Conservation (phyloP, 805 yeast genomes). For the Saturnispora zaruensis region DNA sequence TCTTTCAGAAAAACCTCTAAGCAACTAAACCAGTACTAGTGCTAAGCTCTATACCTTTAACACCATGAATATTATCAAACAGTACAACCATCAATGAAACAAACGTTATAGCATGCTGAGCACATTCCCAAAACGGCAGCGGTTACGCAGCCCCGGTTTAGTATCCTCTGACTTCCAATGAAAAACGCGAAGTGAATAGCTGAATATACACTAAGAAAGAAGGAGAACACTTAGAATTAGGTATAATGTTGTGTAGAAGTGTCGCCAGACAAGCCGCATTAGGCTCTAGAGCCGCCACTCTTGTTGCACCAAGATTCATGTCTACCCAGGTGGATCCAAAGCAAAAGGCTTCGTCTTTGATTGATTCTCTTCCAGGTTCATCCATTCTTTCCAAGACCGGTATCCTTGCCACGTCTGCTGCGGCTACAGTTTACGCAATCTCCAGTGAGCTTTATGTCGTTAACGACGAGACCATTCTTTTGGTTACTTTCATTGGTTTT, state of each 20-base stretch:
- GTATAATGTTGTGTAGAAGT: conserved; percentile 12
- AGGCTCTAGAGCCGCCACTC: conserved; percentile 20
- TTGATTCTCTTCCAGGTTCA: conserved; percentile 92
- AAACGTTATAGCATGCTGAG: too few relatives aligned
- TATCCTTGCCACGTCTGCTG: conserved; percentile 87
- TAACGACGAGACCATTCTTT: conserved; percentile 87
- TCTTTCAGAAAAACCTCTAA: too few relatives aligned
- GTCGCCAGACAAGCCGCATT: conserved; percentile 31
- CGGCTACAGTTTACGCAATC: conserved; percentile 89
- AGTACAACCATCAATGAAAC: too few relatives aligned
- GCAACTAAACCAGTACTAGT: too few relatives aligned
- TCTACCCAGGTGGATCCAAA: conserved; percentile 74
- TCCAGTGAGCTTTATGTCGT: conserved; percentile 87
- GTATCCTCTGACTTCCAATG: conserved; percentile 2
- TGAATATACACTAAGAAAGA: not conserved
- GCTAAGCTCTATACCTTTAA: too few relatives aligned
- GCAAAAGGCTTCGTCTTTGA: conserved; percentile 80
- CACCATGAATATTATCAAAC: too few relatives aligned
- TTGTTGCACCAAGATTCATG: conserved; percentile 55
- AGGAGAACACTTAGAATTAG: not conserved
- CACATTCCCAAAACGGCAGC: not conserved
- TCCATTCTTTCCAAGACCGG: conserved; percentile 86
- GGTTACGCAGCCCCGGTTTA: conserved; percentile 10
- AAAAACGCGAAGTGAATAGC: conserved; percentile 4
- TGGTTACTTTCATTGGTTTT: conserved; percentile 73